Base-by-base conservation (phyloP, 176 grass and related monocot species). In the Avena eriantha region DNA sequence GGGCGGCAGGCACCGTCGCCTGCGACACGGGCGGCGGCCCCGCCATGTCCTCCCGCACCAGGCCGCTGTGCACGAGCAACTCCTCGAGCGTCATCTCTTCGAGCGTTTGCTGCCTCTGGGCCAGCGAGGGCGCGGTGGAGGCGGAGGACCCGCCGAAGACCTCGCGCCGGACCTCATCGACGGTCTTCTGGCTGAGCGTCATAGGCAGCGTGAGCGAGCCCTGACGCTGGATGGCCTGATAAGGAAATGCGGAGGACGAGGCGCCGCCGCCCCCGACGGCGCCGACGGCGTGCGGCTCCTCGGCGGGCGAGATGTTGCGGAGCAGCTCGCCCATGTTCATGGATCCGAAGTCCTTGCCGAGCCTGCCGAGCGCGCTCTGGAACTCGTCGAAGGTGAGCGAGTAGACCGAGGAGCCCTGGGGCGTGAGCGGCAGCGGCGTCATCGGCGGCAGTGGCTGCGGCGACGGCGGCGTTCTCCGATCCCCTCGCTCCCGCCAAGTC, bases 271-370 rank as follows among this genome's bases (percentile, higher is more conserved):
- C 68, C 39, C 69, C 19, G 9, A 78, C 41, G 3, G 9, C 18
- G 31, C 59, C 95, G 84, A 94, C 80, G 63, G 86, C 78, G 12
- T 93, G 81, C 46, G 88, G 89, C 83, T 96, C 93, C 90, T 98
- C 96, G 3, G 93, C 96, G 13, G 91, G 92, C 87, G 90, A 99
- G 78, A 99, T 93, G 88, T 80, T 94, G 80, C 92, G 95, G 13
- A 99, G 89, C 15, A 99, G 80, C 86, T 99, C 96, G 89, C 96
- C 96, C 90, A 98, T 94, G 90, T 98, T 98, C 96, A 98, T 96
- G 55, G 93, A 95, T 0, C 93, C 91, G 39, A 99, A 96, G 87
- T 98, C 95, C 86, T 90, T 98, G 77, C 88, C 89, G 11, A 73
- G 66, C 39, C 91, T 90, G 69, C 94, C 94, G 14, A 96, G 50